Evolutionary conservation across 2,329 filamentous ascomycete genomes (phyloP).

Genomic region (Xylariaceae sp.): DNA sequence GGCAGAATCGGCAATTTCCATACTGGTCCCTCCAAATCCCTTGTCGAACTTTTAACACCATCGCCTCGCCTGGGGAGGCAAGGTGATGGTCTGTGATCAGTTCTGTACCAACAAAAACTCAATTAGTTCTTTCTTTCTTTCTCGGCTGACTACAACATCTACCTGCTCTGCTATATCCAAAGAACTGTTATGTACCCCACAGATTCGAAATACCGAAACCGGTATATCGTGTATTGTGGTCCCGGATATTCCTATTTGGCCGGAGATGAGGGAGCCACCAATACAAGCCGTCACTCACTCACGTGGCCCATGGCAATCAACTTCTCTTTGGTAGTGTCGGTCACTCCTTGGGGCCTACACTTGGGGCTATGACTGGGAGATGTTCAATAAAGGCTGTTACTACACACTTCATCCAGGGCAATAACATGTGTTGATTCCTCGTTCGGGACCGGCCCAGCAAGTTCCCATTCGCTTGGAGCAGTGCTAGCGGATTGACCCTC

Average conservation of each 20-base stretch:
- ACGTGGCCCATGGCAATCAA: too few species aligned
- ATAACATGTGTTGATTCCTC: too few species aligned
- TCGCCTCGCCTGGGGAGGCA: background rate
- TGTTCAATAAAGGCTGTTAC: background rate
- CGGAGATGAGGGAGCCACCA: conserved; percentile 2
- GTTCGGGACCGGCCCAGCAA: too few species aligned
- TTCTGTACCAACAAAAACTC: conserved; percentile 6
- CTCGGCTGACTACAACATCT: conserved; percentile 7
- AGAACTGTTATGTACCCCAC: conserved; percentile 17
- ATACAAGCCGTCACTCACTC: conserved; percentile 7
- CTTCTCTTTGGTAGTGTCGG: too few species aligned
- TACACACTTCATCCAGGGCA: too few species aligned
- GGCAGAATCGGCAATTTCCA: too few species aligned
- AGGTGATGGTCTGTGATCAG: conserved; percentile 1
- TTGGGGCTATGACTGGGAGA: too few species aligned
- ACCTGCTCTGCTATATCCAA: background rate
- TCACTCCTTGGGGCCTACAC: too few species aligned
- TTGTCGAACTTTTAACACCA: too few species aligned
- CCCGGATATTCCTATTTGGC: conserved; percentile 13
- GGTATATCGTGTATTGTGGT: conserved; percentile 13
- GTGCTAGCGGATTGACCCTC: too few species aligned
- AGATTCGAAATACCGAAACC: conserved; percentile 17
- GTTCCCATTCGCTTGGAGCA: too few species aligned
- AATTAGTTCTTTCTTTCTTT: conserved; percentile 7
- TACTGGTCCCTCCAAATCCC: too few species aligned